phyloP scores from a whole-genome alignment of 2,329 filamentous ascomycete genomes.

The Colletotrichum sp. region DNA sequence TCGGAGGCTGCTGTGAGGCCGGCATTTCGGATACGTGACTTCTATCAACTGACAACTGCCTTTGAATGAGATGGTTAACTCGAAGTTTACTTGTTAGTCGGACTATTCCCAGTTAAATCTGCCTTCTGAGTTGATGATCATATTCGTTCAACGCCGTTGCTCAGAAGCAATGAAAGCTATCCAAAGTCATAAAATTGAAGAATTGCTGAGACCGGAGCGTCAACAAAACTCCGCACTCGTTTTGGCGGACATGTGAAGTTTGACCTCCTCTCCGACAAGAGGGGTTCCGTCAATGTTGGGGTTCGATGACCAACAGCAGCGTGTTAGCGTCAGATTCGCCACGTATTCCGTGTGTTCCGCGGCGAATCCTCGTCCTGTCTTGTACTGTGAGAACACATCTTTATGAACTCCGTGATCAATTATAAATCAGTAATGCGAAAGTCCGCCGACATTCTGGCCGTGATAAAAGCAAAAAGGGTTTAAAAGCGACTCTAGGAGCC shows the following conservation, averaged over 20 bases:
- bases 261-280: not conserved
- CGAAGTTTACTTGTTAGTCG: fast-evolving
- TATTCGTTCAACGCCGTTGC: not conserved
- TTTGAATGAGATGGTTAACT: fast-evolving
- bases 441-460: fast-evolving
- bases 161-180: not conserved
- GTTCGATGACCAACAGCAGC: not conserved
- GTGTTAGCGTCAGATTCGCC: not conserved
- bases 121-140: not conserved
- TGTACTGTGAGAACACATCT: not conserved
- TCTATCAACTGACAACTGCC: not conserved
- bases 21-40: not conserved
- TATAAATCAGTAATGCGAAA: not conserved
- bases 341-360: not conserved
- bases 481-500: not conserved
- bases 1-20: too few relatives aligned
- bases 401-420: not conserved
- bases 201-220: not conserved
- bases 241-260: not conserved
- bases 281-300: not conserved
- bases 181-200: not conserved
- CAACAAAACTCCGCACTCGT: not conserved
- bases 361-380: not conserved
- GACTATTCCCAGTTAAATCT: not conserved
- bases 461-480: not conserved